Evolutionary conservation across 2,329 filamentous ascomycete species (phyloP), one percentile per base, ranked within the genome.

Genomic region (Falciphora oryzae): DNA sequence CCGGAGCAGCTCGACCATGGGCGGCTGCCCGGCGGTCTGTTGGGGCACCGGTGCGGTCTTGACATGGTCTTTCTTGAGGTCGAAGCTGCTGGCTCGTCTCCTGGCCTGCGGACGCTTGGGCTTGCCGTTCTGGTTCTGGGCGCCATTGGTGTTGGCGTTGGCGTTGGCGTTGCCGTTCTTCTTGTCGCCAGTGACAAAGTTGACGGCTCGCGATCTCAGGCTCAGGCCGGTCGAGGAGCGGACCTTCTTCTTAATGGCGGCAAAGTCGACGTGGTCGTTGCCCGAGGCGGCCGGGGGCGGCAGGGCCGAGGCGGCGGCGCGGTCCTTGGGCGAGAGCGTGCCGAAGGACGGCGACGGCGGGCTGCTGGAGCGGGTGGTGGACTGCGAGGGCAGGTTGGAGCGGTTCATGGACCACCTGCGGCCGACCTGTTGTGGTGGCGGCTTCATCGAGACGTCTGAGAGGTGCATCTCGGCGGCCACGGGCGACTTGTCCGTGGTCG

Each of bases 171-270:
- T 66, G 67, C 59, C 69, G 57, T 58, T 66, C 64, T 66, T 71
- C 65, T 65, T 73, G 56, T 71, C 68, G 16, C 65, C 64, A 1
- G 73, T 74, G 61, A 76, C 77, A 65, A 85, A 84, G 68, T 82
- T 81, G 63, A 84, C 77, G 18, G 77, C 78, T 22, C 78, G 79
- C 27, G 78, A 76, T 57, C 81, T 80, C 3, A 86, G 68, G 11
- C 75, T 78, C 28, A 85, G 71, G 29, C 82, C 82, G 6, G 84
- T 86, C 2, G 78, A 77, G 6, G 81, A 77, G 22, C 83, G 80
- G 65, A 77, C 77, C 74, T 85, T 87, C 70, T 80, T 81, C 68
- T 79, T 81, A 67, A 77, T 75, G 59, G 73, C 75, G n/a, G 72
- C 70, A 28, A 79, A 82, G 66, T 83, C 81, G 3, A 76, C 74